Base-by-base conservation (phyloP, 257 asterid species). In the Solanum tarijense region DNA sequence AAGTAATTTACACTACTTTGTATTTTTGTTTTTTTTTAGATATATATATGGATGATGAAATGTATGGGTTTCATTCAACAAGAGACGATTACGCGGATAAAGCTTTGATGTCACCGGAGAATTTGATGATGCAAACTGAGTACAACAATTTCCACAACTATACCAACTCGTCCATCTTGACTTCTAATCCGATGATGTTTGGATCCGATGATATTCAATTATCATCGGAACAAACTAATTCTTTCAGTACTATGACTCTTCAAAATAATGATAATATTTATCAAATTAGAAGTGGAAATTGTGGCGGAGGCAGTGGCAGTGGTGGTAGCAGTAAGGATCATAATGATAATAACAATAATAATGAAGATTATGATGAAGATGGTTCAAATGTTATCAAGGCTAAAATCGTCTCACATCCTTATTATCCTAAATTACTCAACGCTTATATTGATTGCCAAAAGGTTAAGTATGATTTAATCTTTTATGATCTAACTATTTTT, bases 371-470 rank as follows among this genome's bases (percentile, higher is more conserved):
- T n/a, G 93, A 89, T 18, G 90, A 91, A 39, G 89, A 75, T 27
- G 87, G 87, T 91, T 88, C 88, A 43, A 79, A 84, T 74, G 35
- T 81, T 79, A 90, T 92, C 90, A 92, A 92, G 86, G 93, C 91
- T 25, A 88, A 89, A 87, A 91, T 92, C 43, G 90, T 91, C 73
- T 90, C 91, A 34, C 94, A 92, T 88, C 94, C 94, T 78, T 91
- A 83, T 8, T 92, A 91, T 72, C 92, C 91, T 1, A 91, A 88
- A 69, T 88, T 92, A 43, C 89, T 92, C 21, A 72, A 89, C 38
- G 94, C 94, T 52, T 91, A 92, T 89, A 88, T 92, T 29, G 93
- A 92, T 60, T 92, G 94, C 88, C 93, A 89, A 73, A 92, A 91
- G 94, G 93, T 46, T 46, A 46, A 46, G 55, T 13, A 46, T 46